A percentile compares a stretch with the other conserved stretches of the same genome.
phyloP scores from a whole-genome alignment of 306 rosid genomes.

The Parietaria judaica region DNA sequence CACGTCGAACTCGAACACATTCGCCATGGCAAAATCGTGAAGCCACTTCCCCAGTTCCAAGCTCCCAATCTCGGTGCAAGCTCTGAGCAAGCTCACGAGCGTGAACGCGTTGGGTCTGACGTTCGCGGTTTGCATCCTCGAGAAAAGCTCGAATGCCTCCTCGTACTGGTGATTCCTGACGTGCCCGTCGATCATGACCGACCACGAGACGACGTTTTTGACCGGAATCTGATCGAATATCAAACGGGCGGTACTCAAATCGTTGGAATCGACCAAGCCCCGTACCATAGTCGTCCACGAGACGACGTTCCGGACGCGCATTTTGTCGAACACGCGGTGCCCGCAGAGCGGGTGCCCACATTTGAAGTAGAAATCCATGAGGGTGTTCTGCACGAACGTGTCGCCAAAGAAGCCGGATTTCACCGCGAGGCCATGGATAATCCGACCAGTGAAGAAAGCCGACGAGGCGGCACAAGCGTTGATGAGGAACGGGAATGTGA shows the following conservation, averaged over 20 bases:
- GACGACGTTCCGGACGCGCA: conserved; percentile 31
- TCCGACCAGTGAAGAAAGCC: conserved; percentile 39
- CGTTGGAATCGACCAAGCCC: conserved; percentile 27
- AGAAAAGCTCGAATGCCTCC: conserved; percentile 52
- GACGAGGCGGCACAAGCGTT: conserved; percentile 39
- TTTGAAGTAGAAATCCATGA: conserved; percentile 33
- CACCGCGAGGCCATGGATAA: conserved; percentile 46
- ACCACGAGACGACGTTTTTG: conserved; percentile 76
- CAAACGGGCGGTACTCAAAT: conserved; percentile 34
- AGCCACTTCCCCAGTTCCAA: conserved; percentile 1
- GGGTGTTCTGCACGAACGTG: conserved; percentile 44
- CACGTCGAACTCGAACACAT: not conserved
- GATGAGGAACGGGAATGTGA: conserved; percentile 60
- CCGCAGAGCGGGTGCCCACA: conserved; percentile 40
- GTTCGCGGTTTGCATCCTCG: conserved; percentile 40
- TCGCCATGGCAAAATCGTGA: conserved; percentile 19
- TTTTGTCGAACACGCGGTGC: conserved; percentile 38
- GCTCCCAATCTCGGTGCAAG: conserved; percentile 1
- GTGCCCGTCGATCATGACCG: conserved; percentile 54
- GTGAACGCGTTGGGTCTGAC: conserved; percentile 56
- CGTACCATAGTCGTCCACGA: conserved; percentile 69
- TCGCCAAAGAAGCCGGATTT: conserved; percentile 49
- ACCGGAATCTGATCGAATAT: conserved; percentile 46
- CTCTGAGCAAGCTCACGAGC: conserved; percentile 10
- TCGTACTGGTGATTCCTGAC: conserved; percentile 42